Conservation (phyloP, 2,329 filamentous ascomycete genomes). For the Aspergillus sclerotialis region DNA sequence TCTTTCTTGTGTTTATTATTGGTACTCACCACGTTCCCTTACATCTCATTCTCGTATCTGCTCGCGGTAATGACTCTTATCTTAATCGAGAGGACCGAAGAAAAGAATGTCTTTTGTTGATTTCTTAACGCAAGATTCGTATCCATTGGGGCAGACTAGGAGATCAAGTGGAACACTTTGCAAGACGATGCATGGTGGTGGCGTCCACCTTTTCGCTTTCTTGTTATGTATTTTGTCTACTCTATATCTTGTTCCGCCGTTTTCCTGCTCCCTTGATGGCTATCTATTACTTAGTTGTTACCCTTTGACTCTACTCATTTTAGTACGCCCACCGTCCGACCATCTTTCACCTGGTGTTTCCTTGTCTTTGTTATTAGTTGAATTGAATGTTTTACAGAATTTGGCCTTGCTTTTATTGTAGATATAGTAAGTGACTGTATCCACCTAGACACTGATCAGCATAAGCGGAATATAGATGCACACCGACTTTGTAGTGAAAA, state of each 20-base stretch:
- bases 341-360: constrained; percentile 17
- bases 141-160: constrained; percentile 16
- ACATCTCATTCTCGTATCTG: constrained; percentile 20
- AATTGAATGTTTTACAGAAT: constrained; percentile 1
- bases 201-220: constrained; percentile 22
- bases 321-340: constrained; percentile 18
- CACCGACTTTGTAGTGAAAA: too few relatives aligned
- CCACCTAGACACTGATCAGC: too few relatives aligned
- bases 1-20: constrained; percentile 11
- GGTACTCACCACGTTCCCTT: constrained; percentile 23
- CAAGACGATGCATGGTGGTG: constrained; percentile 17
- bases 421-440: too few relatives aligned
- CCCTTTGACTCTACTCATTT: constrained; percentile 17
- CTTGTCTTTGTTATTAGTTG: constrained; percentile 8
- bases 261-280: constrained; percentile 19
- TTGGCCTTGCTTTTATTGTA: too few relatives aligned
- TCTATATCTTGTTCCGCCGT: constrained; percentile 26
- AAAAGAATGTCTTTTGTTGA: constrained; percentile 15
- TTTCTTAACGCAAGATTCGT: constrained; percentile 14
- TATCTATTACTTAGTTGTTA: constrained; percentile 11
- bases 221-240: constrained; percentile 34
- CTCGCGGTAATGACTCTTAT: constrained; percentile 25
- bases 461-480: too few relatives aligned
- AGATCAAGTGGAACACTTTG: constrained; percentile 18
- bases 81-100: constrained; percentile 19